Evolutionary conservation across 306 rosid genomes (phyloP), one percentile per base, ranked within the genome.

Genomic region (Gillenia trifoliata): DNA sequence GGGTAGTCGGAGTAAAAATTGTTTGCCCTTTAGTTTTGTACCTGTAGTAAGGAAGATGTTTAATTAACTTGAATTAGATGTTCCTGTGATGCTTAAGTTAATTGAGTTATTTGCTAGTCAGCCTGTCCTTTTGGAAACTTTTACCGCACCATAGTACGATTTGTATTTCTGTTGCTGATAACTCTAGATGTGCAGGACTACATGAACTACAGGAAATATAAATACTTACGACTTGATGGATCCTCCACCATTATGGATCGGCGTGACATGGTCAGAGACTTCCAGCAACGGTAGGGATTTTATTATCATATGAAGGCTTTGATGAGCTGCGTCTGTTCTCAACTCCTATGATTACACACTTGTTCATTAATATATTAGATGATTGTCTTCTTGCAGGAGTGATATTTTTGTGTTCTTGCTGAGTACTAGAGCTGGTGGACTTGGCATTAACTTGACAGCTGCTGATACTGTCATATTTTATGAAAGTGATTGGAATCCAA

Each of bases 401-500:
- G 99, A 94, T 83, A 89, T 92, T 81, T 94, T 94, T 75, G 99
- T 94, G 76, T 94, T 94, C 85, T 87, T 94, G 80, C 82, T 94
- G 76, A 94, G 99, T 83, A 94, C 99, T 77, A 90, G 99, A 87
- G 99, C 99, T 65, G 99, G 99, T 87, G 99, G 99, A 71, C 87
- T 94, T 83, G 99, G 99, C 72, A 94, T 94, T 73, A 94, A 94
- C 87, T 92, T 94, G 89, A 94, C 99, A 78, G 99, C 99, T 45
- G 99, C 99, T 54, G 99, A 94, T 74, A 94, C 99, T 8, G 99
- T 94, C 85, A 92, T 94, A 82, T 94, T 94, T 81, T 94, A 94
- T 70, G 99, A 94, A 87, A 94, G 95, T 88, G 99, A 94, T 86
- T 94, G 99, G 99, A 94, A 94, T 86, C 99, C 99, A 38, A 94